phyloP scores from a whole-genome alignment of 176 grass and related monocot genomes.

The Puya raimondii region DNA sequence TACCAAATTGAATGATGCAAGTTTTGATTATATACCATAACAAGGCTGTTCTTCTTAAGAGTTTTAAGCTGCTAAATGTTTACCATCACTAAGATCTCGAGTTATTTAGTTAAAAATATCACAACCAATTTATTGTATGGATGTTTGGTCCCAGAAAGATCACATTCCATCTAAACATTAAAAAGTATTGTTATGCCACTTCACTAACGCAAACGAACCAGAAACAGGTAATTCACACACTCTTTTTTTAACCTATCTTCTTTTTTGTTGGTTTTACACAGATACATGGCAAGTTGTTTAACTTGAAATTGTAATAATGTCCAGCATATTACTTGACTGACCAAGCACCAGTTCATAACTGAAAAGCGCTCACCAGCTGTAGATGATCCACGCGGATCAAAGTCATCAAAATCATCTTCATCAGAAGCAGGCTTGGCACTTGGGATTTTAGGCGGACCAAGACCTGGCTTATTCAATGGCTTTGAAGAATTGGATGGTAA shows the following conservation, averaged over 20 bases:
- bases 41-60: too few relatives aligned
- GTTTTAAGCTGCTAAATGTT: too few relatives aligned
- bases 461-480: conserved; percentile 1
- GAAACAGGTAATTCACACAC: too few relatives aligned
- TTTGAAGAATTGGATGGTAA: conserved; percentile 10
- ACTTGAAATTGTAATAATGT: neutral
- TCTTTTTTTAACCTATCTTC: too few relatives aligned
- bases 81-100: too few relatives aligned
- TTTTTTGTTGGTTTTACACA: neutral
- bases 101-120: too few relatives aligned
- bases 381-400: conserved; percentile 88
- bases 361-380: conserved; percentile 42
- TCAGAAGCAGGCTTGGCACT: conserved; percentile 29
- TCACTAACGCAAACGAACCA: neutral
- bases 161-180: too few relatives aligned
- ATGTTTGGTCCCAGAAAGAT: too few relatives aligned
- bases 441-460: conserved; percentile 25
- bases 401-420: conserved; percentile 78
- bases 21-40: too few relatives aligned
- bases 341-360: neutral
- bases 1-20: too few relatives aligned
- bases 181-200: neutral
- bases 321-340: neutral
- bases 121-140: too few relatives aligned
- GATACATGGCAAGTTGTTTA: neutral